Evolutionary conservation across 73 alveolate genomes (phyloP).

Genomic region (Symbiodinium pilosum): DNA sequence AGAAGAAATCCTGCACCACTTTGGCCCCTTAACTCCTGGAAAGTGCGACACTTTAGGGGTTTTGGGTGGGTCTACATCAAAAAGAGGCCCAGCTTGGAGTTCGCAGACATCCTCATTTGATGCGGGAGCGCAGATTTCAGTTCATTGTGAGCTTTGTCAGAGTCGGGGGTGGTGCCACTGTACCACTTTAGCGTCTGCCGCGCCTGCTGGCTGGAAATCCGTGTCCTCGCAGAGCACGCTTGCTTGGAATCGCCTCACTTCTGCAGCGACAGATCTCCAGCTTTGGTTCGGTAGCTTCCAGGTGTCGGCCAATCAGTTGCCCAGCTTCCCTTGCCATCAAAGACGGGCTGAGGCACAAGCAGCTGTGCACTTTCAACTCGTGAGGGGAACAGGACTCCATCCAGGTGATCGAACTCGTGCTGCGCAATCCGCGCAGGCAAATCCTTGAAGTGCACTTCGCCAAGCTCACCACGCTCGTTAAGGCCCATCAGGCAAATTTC

Average conservation of each 20-base stretch:
- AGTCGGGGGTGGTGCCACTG: too few species aligned
- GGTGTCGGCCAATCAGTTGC: conserved; percentile 36
- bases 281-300: conserved; percentile 46
- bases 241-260: background rate
- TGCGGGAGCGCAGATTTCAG: too few species aligned
- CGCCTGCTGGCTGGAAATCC: too few species aligned
- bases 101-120: too few species aligned
- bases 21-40: too few species aligned
- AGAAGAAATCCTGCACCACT: too few species aligned
- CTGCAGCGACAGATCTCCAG: conserved; percentile 52
- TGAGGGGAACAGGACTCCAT: conserved; percentile 41
- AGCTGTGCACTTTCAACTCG: background rate
- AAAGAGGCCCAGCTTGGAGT: too few species aligned
- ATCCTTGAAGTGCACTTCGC: conserved; percentile 33
- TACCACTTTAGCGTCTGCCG: too few species aligned
- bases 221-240: background rate
- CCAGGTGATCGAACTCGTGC: conserved; percentile 78
- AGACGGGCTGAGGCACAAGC: conserved; percentile 47
- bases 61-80: too few species aligned
- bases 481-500: conserved; percentile 51
- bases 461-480: conserved; percentile 22
- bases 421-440: conserved; percentile 62
- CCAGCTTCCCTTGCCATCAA: conserved; percentile 55
- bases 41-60: too few species aligned
- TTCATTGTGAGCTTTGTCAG: too few species aligned